phyloP scores from a whole-genome alignment of 108 stramenopile genomes.

The Stephanodiscus triporus region DNA sequence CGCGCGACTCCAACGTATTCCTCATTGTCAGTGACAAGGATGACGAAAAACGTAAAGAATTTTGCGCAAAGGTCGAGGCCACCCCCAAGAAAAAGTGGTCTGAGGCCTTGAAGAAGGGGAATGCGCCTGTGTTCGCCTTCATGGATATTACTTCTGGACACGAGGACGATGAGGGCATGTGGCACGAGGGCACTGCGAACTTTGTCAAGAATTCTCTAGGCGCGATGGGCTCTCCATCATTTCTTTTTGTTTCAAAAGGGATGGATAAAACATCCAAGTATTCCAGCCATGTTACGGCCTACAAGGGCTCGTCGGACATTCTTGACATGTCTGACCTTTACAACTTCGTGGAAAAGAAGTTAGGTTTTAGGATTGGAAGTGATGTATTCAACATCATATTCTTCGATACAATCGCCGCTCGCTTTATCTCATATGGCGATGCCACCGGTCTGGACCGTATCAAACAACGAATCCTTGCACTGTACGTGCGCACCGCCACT shows the following conservation, averaged over 20 bases:
- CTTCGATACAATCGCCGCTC: conserved; percentile 44
- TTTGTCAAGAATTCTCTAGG: conserved; percentile 39
- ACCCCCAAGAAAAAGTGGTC: conserved; percentile 25
- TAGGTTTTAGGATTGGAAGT: conserved; percentile 38
- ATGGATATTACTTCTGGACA: conserved; percentile 23
- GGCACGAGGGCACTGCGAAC: conserved; percentile 30
- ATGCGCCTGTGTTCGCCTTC: conserved; percentile 38
- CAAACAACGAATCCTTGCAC: conserved; percentile 37
- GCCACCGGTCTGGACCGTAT: conserved; percentile 34
- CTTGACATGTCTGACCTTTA: conserved; percentile 20
- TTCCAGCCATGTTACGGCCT: conserved; percentile 26
- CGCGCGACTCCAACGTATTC: conserved; percentile 42
- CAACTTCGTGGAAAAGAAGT: conserved; percentile 34
- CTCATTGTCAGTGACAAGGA: conserved; percentile 34
- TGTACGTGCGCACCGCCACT: conserved; percentile 37
- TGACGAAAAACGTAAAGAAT: conserved; percentile 18
- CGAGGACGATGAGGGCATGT: conserved; percentile 24
- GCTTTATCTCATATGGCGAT: conserved; percentile 42
- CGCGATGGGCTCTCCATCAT: conserved; percentile 26
- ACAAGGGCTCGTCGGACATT: conserved; percentile 10
- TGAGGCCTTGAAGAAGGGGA: conserved; percentile 12
- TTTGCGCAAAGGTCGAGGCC: conserved; percentile 36
- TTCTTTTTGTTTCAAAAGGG: conserved; percentile 37
- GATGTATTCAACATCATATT: conserved; percentile 53
- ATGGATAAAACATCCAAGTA: conserved; percentile 43